Evolutionary conservation across 768 basidiomycete species (phyloP).

Genomic region (Trametopsis cervina): DNA sequence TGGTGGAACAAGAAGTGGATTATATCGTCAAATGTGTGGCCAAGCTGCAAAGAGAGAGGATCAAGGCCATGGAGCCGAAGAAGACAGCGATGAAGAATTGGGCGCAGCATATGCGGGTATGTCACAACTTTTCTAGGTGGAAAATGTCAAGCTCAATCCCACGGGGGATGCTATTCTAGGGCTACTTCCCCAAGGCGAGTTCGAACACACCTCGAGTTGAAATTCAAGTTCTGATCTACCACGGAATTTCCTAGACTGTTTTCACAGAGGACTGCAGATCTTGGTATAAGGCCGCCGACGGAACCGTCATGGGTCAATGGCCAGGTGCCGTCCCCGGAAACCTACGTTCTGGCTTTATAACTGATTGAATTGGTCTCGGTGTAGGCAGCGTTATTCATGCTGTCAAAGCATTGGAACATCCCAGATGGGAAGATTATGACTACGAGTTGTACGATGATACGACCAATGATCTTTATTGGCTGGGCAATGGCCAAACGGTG

Average conservation of each 20-base stretch:
- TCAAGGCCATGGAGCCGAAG: constrained; percentile 57
- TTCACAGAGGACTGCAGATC: constrained; percentile 49
- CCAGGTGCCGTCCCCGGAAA: constrained; percentile 42
- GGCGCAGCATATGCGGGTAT: constrained; percentile 49
- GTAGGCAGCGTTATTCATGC: constrained; percentile 48
- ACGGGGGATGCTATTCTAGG: constrained; percentile 21
- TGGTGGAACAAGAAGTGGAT: constrained; percentile 49
- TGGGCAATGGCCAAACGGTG: constrained; percentile 56
- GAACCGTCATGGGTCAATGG: constrained; percentile 50
- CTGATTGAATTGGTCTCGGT: background rate
- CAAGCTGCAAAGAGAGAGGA: constrained; percentile 56
- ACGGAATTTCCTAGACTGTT: constrained; percentile 41
- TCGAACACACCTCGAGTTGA: too few relatives aligned
- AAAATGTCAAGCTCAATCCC: too few relatives aligned
- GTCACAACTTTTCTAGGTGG: constrained; percentile 6
- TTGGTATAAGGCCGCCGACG: constrained; percentile 59
- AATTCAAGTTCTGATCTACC: too few relatives aligned
- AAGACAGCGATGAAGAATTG: constrained; percentile 53
- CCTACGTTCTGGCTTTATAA: too few relatives aligned
- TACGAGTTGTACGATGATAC: constrained; percentile 39
- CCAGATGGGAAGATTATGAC: constrained; percentile 60
- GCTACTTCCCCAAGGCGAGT: constrained; percentile 38
- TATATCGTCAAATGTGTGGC: constrained; percentile 46
- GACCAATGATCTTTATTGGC: constrained; percentile 48
- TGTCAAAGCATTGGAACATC: constrained; percentile 38